Percentiles rank a stretch among this genome's conserved stretches.
phyloP scores from a whole-genome alignment of 169 alveolate species.

The Eimeria zaria region DNA sequence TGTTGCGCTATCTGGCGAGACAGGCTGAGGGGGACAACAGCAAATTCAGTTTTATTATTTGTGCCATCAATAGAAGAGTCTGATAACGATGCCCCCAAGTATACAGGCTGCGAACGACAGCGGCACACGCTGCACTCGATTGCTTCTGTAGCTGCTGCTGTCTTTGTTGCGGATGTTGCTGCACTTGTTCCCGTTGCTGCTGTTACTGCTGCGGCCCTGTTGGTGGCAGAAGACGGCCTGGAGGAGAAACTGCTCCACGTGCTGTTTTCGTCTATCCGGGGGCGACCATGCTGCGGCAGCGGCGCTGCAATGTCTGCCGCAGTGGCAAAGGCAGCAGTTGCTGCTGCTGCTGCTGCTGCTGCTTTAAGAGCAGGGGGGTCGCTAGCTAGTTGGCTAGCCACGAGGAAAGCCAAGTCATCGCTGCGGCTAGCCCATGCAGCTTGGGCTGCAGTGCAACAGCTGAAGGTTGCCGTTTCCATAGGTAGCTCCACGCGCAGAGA shows the following conservation, averaged over 20 bases:
- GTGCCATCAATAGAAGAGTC: not conserved
- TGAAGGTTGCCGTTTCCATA: not conserved
- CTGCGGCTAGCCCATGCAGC: slow-evolving; percentile 76
- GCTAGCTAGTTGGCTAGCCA: slow-evolving; percentile 29
- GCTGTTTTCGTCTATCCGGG: slow-evolving; percentile 6
- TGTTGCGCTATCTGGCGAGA: slow-evolving; percentile 56
- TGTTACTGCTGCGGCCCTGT: not conserved
- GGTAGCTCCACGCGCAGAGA: slow-evolving; percentile 68
- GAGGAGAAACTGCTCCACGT: not conserved
- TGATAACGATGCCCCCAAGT: not conserved
- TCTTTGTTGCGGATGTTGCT: slow-evolving; percentile 13
- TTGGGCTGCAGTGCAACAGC: slow-evolving; percentile 69
- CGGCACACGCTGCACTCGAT: slow-evolving; percentile 6
- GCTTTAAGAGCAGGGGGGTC: slow-evolving; percentile 29
- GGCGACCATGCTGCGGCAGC: not conserved
- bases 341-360: slow-evolving; percentile 72
- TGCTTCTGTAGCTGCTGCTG: slow-evolving; percentile 55
- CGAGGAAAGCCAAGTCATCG: slow-evolving; percentile 52
- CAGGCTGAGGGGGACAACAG: not conserved
- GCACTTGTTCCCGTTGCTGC: not conserved
- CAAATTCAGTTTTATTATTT: not conserved
- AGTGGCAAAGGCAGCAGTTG: slow-evolving; percentile 27
- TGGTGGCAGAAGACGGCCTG: not conserved
- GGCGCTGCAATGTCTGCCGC: not conserved
- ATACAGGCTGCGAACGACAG: slow-evolving; percentile 2